Evolutionary conservation across 768 basidiomycete genomes (phyloP).

Genomic region (Saitozyma sp.): DNA sequence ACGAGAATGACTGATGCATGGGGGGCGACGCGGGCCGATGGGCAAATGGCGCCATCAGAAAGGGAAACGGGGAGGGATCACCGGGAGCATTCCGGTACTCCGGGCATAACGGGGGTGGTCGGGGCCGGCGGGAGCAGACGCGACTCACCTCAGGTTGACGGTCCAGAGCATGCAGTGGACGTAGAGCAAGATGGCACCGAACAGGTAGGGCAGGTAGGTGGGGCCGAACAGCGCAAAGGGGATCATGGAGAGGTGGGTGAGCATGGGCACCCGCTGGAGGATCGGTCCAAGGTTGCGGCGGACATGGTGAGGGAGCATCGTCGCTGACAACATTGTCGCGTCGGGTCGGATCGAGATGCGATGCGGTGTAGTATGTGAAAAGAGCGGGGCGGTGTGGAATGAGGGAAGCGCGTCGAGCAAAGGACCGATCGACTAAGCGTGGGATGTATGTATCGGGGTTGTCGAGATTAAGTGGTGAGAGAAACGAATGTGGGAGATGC

Average conservation of each 20-base stretch:
- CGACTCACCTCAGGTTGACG: slow-evolving; percentile 28
- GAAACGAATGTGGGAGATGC: background rate
- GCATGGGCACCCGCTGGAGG: slow-evolving; percentile 30
- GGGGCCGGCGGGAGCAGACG: too few relatives aligned
- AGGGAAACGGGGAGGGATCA: too few relatives aligned
- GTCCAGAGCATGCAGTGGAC: slow-evolving; percentile 26
- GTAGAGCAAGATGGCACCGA: slow-evolving; percentile 17
- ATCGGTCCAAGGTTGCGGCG: slow-evolving; percentile 13
- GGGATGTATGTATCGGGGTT: background rate
- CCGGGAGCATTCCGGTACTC: too few relatives aligned
- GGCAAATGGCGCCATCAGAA: too few relatives aligned
- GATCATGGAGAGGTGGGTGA: slow-evolving; percentile 25
- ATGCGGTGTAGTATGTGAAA: too few relatives aligned
- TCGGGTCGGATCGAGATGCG: too few relatives aligned
- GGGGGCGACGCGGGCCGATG: too few relatives aligned
- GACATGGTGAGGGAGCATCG: background rate
- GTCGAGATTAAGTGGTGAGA: background rate
- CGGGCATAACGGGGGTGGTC: too few relatives aligned
- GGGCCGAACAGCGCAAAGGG: slow-evolving; percentile 26
- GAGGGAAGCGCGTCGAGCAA: background rate
- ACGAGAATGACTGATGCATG: background rate
- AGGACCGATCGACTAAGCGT: background rate
- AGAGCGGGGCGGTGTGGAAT: too few relatives aligned
- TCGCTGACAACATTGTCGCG: too few relatives aligned
- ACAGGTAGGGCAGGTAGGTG: slow-evolving; percentile 13